These are phyloP conservation scores for Quercus glauca DNA, from an alignment of 306 rosid species.

Conservation along the genomic window DNA sequence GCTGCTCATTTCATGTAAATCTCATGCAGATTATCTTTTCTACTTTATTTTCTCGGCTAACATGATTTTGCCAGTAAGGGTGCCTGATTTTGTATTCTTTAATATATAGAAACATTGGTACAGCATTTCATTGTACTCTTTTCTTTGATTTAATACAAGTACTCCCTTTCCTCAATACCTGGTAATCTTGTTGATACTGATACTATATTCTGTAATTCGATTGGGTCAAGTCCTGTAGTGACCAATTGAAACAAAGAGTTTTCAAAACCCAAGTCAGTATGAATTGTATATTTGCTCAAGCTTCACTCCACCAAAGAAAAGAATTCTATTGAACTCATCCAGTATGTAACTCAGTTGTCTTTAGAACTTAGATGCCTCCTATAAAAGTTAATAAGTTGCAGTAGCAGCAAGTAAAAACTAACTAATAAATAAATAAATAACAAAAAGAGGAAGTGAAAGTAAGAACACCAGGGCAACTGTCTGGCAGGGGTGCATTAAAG, in stretches of 20 bases:
- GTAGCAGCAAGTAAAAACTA: too few relatives aligned
- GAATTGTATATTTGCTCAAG: neutral
- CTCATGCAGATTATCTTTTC: neutral
- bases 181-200: neutral
- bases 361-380: too few relatives aligned
- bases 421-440: too few relatives aligned
- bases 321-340: neutral
- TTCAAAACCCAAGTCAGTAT: neutral
- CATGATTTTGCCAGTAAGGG: conserved; percentile 32
- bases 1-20: conserved; percentile 44
- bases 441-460: too few relatives aligned
- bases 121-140: conserved; percentile 22
- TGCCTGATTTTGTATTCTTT: conserved; percentile 30
- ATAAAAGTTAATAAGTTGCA: too few relatives aligned
- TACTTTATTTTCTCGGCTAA: conserved; percentile 14
- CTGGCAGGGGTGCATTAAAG: too few relatives aligned
- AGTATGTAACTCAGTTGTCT: neutral
- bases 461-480: too few relatives aligned
- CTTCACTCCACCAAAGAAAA: neutral
- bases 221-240: neutral
- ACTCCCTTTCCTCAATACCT: neutral
- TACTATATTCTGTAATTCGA: neutral
- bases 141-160: neutral
- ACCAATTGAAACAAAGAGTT: neutral
- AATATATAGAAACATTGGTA: conserved; percentile 19